Conservation (phyloP, 768 basidiomycete species). For the Mycena haematopus region DNA sequence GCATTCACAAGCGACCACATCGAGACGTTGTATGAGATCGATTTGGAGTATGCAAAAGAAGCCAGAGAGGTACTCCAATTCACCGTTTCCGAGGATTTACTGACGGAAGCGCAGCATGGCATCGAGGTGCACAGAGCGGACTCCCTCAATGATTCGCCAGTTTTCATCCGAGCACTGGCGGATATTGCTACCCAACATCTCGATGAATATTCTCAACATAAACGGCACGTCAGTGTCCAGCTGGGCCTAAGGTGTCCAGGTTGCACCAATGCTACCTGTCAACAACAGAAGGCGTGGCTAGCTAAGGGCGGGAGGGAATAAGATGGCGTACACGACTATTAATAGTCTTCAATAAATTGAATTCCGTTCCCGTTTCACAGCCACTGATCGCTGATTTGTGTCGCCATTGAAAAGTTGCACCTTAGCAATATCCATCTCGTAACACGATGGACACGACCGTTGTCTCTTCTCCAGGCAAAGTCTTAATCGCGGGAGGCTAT, state of each 20-base stretch:
- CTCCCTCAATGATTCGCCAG: slow-evolving; percentile 93
- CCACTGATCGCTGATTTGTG: neutral
- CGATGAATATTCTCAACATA: slow-evolving; percentile 61
- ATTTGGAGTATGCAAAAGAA: slow-evolving; percentile 91
- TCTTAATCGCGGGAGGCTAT: slow-evolving; percentile 94
- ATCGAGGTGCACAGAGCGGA: slow-evolving; percentile 89
- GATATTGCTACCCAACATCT: slow-evolving; percentile 89
- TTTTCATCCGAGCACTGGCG: slow-evolving; percentile 93
- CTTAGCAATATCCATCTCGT: neutral
- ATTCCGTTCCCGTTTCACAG: neutral
- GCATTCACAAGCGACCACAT: slow-evolving; percentile 99
- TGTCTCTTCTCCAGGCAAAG: slow-evolving; percentile 94
- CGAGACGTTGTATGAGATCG: slow-evolving; percentile 96
- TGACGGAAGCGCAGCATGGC: slow-evolving; percentile 68
- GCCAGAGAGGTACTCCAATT: slow-evolving; percentile 77
- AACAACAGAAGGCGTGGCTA: slow-evolving; percentile 89
- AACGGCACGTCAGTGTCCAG: slow-evolving; percentile 77
- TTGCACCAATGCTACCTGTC: slow-evolving; percentile 89
- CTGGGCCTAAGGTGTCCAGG: slow-evolving; percentile 91
- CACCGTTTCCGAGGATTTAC: slow-evolving; percentile 21
- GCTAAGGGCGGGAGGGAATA: slow-evolving; percentile 63
- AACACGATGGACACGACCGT: slow-evolving; percentile 53
- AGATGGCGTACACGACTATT: neutral
- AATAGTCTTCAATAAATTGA: neutral
- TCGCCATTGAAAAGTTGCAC: neutral